phyloP scores from a whole-genome alignment of 805 yeast genomes.

The Kluyveromyces lactis region DNA sequence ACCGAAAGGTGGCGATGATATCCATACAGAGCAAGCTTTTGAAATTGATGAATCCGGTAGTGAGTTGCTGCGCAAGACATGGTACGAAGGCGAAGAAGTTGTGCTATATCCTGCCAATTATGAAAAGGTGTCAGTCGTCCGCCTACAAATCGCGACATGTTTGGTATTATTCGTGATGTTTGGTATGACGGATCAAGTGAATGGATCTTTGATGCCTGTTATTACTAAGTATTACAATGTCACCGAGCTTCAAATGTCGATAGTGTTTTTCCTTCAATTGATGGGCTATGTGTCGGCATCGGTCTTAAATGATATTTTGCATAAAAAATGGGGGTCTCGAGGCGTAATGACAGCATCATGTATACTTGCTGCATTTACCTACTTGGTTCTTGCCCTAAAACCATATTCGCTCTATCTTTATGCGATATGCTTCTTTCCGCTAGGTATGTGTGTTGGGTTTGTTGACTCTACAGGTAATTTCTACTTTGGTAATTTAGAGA shows the following conservation, averaged over 20 bases:
- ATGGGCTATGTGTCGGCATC: conserved; percentile 27
- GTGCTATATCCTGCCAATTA: conserved; percentile 23
- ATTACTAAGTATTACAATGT: conserved; percentile 20
- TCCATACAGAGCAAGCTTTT: background rate
- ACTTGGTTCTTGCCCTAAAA: conserved; percentile 14
- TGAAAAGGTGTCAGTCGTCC: conserved; percentile 19
- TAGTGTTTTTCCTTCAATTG: conserved; percentile 25
- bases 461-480: conserved; percentile 29
- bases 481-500: conserved; percentile 25
- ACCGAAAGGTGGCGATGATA: background rate
- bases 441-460: conserved; percentile 29
- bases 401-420: conserved; percentile 20
- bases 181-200: conserved; percentile 29
- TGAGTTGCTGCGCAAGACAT: background rate
- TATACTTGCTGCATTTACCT: conserved; percentile 14
- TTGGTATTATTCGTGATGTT: conserved; percentile 23
- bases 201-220: conserved; percentile 29
- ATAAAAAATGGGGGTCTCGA: conserved; percentile 19
- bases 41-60: background rate
- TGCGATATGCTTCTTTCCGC: conserved; percentile 21
- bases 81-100: conserved; percentile 21
- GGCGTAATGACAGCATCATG: conserved; percentile 23
- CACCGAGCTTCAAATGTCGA: conserved; percentile 21
- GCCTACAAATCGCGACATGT: conserved; percentile 23
- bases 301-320: conserved; percentile 22